phyloP scores from a whole-genome alignment of 805 yeast species.

The Teunomyces kruisii region DNA sequence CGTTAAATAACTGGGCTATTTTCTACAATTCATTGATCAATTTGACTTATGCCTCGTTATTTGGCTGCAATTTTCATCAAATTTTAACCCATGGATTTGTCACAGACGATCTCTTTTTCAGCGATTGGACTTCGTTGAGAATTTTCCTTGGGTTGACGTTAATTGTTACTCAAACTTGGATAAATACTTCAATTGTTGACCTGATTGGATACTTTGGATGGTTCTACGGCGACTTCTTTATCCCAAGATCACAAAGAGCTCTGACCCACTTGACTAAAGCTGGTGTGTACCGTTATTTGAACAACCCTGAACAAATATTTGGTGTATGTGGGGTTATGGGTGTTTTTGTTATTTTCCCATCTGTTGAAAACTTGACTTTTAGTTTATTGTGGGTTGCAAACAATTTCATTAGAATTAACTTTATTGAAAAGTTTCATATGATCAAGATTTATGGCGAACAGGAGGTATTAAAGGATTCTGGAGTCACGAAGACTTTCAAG shows the following conservation, averaged over 20 bases:
- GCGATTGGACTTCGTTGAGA: constrained; percentile 48
- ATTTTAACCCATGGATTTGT: constrained; percentile 15
- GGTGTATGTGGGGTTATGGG: constrained; percentile 85
- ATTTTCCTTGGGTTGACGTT: constrained; percentile 59
- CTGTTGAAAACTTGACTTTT: constrained; percentile 52
- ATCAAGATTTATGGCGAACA: constrained; percentile 69
- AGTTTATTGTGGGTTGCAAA: constrained; percentile 59
- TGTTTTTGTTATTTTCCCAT: constrained; percentile 57
- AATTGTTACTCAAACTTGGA: constrained; percentile 63
- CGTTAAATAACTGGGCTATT: constrained; percentile 72
- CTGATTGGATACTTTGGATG: constrained; percentile 85
- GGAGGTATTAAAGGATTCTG: constrained; percentile 54
- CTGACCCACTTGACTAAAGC: constrained; percentile 62
- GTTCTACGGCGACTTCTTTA: constrained; percentile 85
- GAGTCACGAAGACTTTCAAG: constrained; percentile 44
- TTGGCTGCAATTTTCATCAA: constrained; percentile 38
- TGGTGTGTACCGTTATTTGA: constrained; percentile 78
- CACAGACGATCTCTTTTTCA: constrained; percentile 18
- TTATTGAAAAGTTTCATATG: constrained; percentile 79
- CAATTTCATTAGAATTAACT: constrained; percentile 65
- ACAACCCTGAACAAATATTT: constrained; percentile 77
- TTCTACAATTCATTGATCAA: constrained; percentile 53
- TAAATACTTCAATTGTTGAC: constrained; percentile 63
- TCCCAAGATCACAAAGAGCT: constrained; percentile 46
- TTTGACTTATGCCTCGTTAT: constrained; percentile 55